Evolutionary conservation across 2,329 filamentous ascomycete species (phyloP).

Genomic region (Fusarium algeriense): DNA sequence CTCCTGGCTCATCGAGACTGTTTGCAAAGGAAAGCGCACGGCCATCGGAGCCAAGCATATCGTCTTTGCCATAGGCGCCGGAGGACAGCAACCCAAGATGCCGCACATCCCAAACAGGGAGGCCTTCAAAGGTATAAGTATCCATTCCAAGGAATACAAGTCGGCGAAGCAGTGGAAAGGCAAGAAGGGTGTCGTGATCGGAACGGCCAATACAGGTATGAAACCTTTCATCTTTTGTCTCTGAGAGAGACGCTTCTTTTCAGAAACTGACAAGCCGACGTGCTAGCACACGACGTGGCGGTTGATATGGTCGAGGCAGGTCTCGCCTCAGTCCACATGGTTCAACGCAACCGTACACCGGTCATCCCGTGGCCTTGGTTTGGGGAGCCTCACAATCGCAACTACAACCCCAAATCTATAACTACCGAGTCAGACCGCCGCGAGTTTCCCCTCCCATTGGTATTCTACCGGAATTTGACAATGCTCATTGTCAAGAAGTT

Average conservation of each 20-base stretch:
- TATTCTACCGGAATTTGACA: too few species aligned
- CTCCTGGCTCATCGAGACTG: too few species aligned
- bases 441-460: too few species aligned
- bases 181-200: not conserved
- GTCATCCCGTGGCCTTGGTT: not conserved
- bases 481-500: too few species aligned
- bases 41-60: too few species aligned
- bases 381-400: too few species aligned
- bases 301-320: not conserved
- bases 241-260: too few species aligned
- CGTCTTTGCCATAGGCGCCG: too few species aligned
- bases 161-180: not conserved
- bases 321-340: not conserved
- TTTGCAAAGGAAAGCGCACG: too few species aligned
- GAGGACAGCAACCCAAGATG: not conserved
- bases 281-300: not conserved
- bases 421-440: too few species aligned
- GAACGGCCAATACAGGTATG: not conserved
- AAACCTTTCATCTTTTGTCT: not conserved
- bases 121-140: not conserved
- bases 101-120: too few species aligned
- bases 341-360: not conserved
- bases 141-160: not conserved
- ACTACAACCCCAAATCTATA: too few species aligned
- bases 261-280: not conserved